A percentile compares a stretch with the other conserved stretches of the same genome.
Conservation (phyloP, 2,329 filamentous ascomycete genomes). For the Neofusicoccum kwambonambiense region DNA sequence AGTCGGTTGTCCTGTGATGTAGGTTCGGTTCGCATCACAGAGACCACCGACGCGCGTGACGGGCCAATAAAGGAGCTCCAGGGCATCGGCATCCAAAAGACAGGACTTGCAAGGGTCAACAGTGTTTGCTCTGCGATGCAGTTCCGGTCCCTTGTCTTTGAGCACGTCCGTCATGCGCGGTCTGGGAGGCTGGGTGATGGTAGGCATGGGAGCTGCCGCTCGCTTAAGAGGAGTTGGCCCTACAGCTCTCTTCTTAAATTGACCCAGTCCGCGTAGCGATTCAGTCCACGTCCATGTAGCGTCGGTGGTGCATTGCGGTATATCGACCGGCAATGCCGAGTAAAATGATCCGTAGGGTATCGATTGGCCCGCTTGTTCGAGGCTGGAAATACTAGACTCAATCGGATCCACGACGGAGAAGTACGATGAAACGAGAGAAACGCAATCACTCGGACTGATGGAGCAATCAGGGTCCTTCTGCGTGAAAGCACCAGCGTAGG, state of each 20-base stretch:
- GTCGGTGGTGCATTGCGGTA: not conserved
- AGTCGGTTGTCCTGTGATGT: not conserved
- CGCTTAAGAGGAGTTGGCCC: too few relatives aligned
- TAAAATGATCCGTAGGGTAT: not conserved
- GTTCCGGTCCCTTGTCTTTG: not conserved
- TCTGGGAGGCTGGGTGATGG: not conserved
- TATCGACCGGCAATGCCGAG: not conserved
- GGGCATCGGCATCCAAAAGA: not conserved
- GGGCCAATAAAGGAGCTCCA: not conserved
- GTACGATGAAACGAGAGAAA: not conserved
- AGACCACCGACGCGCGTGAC: not conserved
- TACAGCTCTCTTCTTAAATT: not conserved
- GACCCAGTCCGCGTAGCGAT: not conserved
- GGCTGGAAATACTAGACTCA: not conserved
- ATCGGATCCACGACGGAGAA: not conserved
- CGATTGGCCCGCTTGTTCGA: not conserved
- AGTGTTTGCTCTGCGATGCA: not conserved
- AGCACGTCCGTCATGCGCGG: not conserved
- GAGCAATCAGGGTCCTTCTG: not conserved
- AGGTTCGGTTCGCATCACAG: not conserved
- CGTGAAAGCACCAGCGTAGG: not conserved
- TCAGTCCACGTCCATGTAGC: not conserved
- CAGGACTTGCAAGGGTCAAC: not conserved
- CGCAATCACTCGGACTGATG: not conserved
- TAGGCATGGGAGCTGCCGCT: not conserved